phyloP scores from a whole-genome alignment of 2,329 filamentous ascomycete species.

The Trichoderma arundinaceum region DNA sequence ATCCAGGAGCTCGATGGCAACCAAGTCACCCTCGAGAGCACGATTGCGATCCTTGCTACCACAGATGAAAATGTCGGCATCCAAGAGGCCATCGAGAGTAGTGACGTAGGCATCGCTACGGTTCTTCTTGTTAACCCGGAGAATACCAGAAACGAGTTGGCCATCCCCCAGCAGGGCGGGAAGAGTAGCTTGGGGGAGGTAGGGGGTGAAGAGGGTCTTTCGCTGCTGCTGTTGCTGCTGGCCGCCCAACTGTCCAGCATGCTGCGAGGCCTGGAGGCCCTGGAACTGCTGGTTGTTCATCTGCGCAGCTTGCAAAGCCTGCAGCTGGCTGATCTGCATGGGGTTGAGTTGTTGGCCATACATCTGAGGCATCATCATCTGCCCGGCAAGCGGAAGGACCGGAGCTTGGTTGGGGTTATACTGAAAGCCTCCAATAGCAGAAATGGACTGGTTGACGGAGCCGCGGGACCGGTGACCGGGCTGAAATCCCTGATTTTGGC shows the following conservation, averaged over 20 bases:
- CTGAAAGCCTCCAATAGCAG: constrained; percentile 83
- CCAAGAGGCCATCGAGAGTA: constrained; percentile 82
- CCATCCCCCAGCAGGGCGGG: constrained; percentile 90
- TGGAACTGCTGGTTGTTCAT: constrained; percentile 78
- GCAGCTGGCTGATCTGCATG: constrained; percentile 86
- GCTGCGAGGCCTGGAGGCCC: constrained; percentile 71
- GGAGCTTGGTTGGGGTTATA: constrained; percentile 82
- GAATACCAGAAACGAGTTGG: constrained; percentile 92
- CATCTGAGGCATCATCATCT: constrained; percentile 85
- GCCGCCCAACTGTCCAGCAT: constrained; percentile 68
- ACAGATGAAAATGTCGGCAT: constrained; percentile 99
- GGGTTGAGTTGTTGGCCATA: constrained; percentile 89
- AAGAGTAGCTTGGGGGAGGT: constrained; percentile 90
- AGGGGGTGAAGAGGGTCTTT: constrained; percentile 98
- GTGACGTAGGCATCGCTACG: constrained; percentile 98
- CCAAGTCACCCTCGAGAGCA: constrained; percentile 92
- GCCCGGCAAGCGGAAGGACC: constrained; percentile 82
- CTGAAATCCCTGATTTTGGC: constrained; percentile 77
- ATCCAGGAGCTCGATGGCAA: constrained; percentile 93
- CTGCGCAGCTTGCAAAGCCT: constrained; percentile 88
- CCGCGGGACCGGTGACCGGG: constrained; percentile 86
- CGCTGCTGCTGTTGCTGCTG: constrained; percentile 85
- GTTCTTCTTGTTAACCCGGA: constrained; percentile 99
- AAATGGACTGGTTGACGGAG: constrained; percentile 86
- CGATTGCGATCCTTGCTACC: constrained; percentile 98